Conservation (phyloP, 2,329 filamentous ascomycete species). For the Parastagonospora avenae region DNA sequence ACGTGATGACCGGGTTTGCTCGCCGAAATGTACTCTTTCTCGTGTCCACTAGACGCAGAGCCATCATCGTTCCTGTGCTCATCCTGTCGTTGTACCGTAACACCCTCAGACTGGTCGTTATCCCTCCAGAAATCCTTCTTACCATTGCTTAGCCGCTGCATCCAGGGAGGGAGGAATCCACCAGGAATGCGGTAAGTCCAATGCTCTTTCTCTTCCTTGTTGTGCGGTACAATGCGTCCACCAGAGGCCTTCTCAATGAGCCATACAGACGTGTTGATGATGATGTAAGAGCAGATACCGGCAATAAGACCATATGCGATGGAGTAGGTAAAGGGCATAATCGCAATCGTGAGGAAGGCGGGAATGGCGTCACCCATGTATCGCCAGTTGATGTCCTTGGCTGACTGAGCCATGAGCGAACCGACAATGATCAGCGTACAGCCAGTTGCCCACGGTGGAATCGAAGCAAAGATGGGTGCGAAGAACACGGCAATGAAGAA, state of each 20-base stretch:
- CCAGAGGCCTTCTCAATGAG: slow-evolving; percentile 68
- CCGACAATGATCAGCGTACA: slow-evolving; percentile 87
- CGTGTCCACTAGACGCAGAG: slow-evolving; percentile 22
- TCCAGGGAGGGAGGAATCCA: slow-evolving; percentile 76
- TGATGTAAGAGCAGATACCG: slow-evolving; percentile 75
- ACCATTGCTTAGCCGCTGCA: slow-evolving; percentile 65
- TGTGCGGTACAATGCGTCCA: slow-evolving; percentile 73
- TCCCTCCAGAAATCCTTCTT: slow-evolving; percentile 74
- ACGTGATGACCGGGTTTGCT: slow-evolving; percentile 28
- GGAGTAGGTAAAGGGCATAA: slow-evolving; percentile 91
- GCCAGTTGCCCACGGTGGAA: slow-evolving; percentile 87
- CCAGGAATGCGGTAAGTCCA: slow-evolving; percentile 81
- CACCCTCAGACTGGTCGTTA: slow-evolving; percentile 31
- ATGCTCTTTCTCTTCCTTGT: slow-evolving; percentile 76
- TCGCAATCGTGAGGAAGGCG: slow-evolving; percentile 79
- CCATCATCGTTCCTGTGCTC: slow-evolving; percentile 34
- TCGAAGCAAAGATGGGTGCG: slow-evolving; percentile 86
- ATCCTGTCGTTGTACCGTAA: slow-evolving; percentile 17
- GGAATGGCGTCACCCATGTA: slow-evolving; percentile 82
- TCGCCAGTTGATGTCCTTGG: slow-evolving; percentile 84
- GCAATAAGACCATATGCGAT: slow-evolving; percentile 87
- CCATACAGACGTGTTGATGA: slow-evolving; percentile 75
- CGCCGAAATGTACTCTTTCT: slow-evolving; percentile 28
- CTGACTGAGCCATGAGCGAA: slow-evolving; percentile 81
- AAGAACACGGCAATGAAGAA: slow-evolving; percentile 85